phyloP scores from a whole-genome alignment of 2,329 filamentous ascomycete species.

The Capronia epimyces region DNA sequence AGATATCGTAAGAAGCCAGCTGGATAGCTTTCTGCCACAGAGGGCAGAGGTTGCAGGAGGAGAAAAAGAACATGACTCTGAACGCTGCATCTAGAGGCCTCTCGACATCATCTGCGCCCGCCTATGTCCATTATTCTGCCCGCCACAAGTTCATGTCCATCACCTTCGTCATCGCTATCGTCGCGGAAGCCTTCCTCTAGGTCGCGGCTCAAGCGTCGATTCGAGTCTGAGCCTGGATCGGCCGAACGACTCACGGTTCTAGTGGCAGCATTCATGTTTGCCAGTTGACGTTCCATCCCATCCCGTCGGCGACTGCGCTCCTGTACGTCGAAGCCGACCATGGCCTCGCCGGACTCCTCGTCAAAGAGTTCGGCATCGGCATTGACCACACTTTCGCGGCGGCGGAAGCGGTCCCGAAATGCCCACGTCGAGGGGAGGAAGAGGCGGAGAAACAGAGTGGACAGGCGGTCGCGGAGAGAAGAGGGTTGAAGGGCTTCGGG shows the following conservation, averaged over 20 bases:
- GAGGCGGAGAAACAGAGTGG: slow-evolving; percentile 40
- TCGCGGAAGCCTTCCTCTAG: slow-evolving; percentile 70
- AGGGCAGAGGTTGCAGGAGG: too few relatives aligned
- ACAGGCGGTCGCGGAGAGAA: slow-evolving; percentile 39
- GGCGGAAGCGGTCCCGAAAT: slow-evolving; percentile 31
- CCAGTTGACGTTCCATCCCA: slow-evolving; percentile 35
- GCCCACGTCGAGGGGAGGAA: slow-evolving; percentile 43
- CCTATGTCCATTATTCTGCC: slow-evolving; percentile 3
- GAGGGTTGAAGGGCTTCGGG: slow-evolving; percentile 21
- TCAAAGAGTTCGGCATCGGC: slow-evolving; percentile 56
- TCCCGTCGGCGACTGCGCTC: slow-evolving; percentile 39
- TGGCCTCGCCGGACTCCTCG: slow-evolving; percentile 59
- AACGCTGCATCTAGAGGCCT: too few relatives aligned
- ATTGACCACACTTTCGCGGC: slow-evolving; percentile 33
- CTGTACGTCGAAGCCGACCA: slow-evolving; percentile 50
- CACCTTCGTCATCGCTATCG: slow-evolving; percentile 59
- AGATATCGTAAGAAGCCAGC: too few relatives aligned
- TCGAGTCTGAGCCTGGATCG: slow-evolving; percentile 36
- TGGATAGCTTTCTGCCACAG: too few relatives aligned
- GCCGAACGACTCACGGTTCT: slow-evolving; percentile 22
- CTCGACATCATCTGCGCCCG: background rate
- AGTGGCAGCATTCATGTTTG: slow-evolving; percentile 26
- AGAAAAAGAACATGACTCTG: too few relatives aligned
- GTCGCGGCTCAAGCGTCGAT: slow-evolving; percentile 68
- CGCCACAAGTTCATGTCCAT: slow-evolving; percentile 25